Evolutionary conservation across 176 grass and related monocot species (phyloP).

Genomic region (Elymus sibiricus): DNA sequence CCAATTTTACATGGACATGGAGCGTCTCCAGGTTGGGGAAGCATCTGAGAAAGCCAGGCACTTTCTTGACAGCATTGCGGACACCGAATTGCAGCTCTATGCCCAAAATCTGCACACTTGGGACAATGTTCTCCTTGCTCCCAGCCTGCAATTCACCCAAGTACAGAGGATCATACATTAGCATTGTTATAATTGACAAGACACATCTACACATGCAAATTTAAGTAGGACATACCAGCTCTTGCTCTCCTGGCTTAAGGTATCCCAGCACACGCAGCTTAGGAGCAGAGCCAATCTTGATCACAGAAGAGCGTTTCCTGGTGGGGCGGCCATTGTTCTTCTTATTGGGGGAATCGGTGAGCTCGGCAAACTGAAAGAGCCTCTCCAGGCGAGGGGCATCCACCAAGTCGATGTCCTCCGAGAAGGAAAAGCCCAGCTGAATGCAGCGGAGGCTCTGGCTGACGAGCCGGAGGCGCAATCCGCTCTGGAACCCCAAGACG

Average conservation of each 20-base stretch:
- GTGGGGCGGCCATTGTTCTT: not conserved
- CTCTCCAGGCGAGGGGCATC: not conserved
- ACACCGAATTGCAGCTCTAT: not conserved
- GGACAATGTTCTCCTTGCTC: not conserved
- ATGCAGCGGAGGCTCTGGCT: not conserved
- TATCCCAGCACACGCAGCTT: not conserved
- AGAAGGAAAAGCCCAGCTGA: not conserved
- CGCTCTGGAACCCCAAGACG: not conserved
- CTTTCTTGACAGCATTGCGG: not conserved
- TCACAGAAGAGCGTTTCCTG: not conserved
- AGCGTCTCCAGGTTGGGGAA: not conserved
- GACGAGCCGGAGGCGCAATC: not conserved
- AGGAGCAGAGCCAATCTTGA: not conserved
- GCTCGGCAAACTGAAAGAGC: not conserved
- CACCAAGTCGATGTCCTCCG: not conserved
- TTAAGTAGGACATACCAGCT: not conserved
- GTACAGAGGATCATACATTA: not conserved
- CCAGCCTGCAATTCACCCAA: not conserved
- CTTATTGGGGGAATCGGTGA: not conserved
- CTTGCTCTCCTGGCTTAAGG: not conserved
- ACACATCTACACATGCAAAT: not conserved
- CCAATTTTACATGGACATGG: not conserved
- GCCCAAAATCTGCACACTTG: not conserved
- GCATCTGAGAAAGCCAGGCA: not conserved
- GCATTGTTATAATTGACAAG: not conserved